These are phyloP conservation scores for Penicillium sp. DNA, from an alignment of 2,329 filamentous ascomycete genomes.

Conservation along the genomic window DNA sequence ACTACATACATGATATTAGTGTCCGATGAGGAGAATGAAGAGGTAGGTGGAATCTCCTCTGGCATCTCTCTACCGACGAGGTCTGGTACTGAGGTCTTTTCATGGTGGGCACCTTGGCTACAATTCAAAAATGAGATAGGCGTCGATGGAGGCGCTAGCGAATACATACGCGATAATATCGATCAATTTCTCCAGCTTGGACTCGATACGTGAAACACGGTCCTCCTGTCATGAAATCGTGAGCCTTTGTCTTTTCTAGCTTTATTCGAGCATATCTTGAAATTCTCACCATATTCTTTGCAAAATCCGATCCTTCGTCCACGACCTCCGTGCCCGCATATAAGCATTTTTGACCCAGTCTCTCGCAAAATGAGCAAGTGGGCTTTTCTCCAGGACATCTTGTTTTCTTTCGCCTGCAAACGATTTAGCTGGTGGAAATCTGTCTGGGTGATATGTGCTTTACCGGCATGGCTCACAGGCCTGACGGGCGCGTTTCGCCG, in stretches of 20 bases:
- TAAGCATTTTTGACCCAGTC: constrained; percentile 36
- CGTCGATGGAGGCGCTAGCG: too few relatives aligned
- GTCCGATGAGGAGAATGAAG: not conserved
- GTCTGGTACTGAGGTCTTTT: not conserved
- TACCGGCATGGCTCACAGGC: constrained; percentile 40
- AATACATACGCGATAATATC: constrained; percentile 16
- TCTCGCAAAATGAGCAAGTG: constrained; percentile 36
- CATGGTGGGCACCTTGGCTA: not conserved
- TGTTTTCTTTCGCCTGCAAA: constrained; percentile 36
- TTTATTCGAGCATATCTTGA: not conserved
- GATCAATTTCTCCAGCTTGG: constrained; percentile 26
- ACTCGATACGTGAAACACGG: constrained; percentile 26
- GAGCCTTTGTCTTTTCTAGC: not conserved
- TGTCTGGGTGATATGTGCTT: not conserved
- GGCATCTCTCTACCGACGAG: not conserved
- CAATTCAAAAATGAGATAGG: not conserved
- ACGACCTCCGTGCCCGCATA: constrained; percentile 24
- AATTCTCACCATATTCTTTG: constrained; percentile 16
- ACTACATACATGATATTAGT: not conserved
- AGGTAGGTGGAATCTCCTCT: not conserved
- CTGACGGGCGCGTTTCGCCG: constrained; percentile 27
- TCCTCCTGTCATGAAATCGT: constrained; percentile 13
- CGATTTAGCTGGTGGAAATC: not conserved
- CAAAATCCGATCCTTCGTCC: constrained; percentile 10
- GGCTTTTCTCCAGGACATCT: constrained; percentile 39